Conservation (phyloP, 306 rosid species). For the Cucumis hystrix region DNA sequence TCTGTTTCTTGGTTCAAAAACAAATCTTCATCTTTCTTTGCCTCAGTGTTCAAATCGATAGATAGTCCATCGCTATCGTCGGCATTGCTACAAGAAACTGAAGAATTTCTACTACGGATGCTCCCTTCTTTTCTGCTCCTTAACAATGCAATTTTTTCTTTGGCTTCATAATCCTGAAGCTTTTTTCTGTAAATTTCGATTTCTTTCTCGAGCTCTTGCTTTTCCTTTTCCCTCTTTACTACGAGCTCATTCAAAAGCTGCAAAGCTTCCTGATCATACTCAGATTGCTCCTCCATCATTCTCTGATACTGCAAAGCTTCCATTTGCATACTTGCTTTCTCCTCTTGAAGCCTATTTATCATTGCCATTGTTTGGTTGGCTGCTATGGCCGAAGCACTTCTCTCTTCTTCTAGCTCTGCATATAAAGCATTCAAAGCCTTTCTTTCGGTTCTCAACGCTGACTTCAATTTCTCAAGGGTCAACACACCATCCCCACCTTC, state of each 20-base stretch:
- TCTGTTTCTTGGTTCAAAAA: conserved; percentile 34
- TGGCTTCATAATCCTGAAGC: conserved; percentile 62
- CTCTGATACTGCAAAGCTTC: conserved; percentile 96
- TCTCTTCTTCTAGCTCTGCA: conserved; percentile 89
- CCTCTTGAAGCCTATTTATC: conserved; percentile 98
- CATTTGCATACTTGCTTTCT: conserved; percentile 97
- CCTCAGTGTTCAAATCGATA: conserved; percentile 45
- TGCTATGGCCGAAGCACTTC: conserved; percentile 88
- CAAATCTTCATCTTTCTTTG: conserved; percentile 53
- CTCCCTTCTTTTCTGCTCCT: conserved; percentile 39
- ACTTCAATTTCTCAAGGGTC: conserved; percentile 48
- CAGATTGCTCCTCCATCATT: conserved; percentile 99
- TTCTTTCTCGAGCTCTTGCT: conserved; percentile 72
- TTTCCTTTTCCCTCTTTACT: conserved; percentile 82
- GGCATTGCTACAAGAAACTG: conserved; percentile 58
- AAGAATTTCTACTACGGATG: conserved; percentile 59
- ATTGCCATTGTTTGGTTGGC: conserved; percentile 97
- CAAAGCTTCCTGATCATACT: conserved; percentile 90
- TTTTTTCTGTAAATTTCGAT: conserved; percentile 55
- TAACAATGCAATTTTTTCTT: conserved; percentile 42
- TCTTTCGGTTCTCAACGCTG: conserved; percentile 55
- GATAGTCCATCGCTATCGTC: conserved; percentile 83
- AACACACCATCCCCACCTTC: conserved; percentile 42
- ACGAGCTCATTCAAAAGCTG: conserved; percentile 85
- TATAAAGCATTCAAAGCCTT: conserved; percentile 59